These are phyloP conservation scores for Pleurotus eryngii DNA, from an alignment of 768 basidiomycete genomes.

Conservation along the genomic window DNA sequence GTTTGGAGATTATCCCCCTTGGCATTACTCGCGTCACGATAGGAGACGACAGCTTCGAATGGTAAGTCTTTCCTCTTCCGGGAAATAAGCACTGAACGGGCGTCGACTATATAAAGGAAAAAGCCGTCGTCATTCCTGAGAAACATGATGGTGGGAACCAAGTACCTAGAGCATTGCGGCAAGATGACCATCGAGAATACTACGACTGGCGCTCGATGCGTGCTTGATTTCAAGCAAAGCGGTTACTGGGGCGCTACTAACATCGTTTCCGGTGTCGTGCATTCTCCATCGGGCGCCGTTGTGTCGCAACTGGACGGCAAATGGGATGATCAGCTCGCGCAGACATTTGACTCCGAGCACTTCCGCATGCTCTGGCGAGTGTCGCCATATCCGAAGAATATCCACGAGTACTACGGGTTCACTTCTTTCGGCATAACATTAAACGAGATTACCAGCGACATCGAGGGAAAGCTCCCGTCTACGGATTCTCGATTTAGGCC, in stretches of 20 bases:
- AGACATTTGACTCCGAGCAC: constrained; percentile 61
- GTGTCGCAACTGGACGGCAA: constrained; percentile 76
- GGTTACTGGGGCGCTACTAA: constrained; percentile 84
- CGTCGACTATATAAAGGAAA: constrained; percentile 44
- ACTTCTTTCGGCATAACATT: constrained; percentile 76
- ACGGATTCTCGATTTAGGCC: constrained; percentile 83
- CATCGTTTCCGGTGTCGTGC: constrained; percentile 60
- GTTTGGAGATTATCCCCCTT: constrained; percentile 80
- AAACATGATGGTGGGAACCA: constrained; percentile 87
- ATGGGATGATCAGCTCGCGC: constrained; percentile 84
- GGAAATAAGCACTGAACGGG: too few relatives aligned
- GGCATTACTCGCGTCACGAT: constrained; percentile 69
- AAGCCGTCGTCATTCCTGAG: constrained; percentile 87
- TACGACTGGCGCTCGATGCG: constrained; percentile 51
- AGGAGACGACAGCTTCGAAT: constrained; percentile 64
- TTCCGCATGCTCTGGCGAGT: constrained; percentile 79
- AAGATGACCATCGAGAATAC: constrained; percentile 73
- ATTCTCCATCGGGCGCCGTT: constrained; percentile 49
- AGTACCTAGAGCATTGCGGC: constrained; percentile 85
- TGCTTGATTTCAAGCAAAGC: constrained; percentile 82
- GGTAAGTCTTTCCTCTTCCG: constrained; percentile 39
- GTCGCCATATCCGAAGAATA: constrained; percentile 67
- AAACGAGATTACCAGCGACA: constrained; percentile 73
- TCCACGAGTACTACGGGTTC: constrained; percentile 77
- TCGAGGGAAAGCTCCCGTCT: constrained; percentile 61